Evolutionary conservation across 768 basidiomycete genomes (phyloP).

Genomic region (Austroboletus eburneus): DNA sequence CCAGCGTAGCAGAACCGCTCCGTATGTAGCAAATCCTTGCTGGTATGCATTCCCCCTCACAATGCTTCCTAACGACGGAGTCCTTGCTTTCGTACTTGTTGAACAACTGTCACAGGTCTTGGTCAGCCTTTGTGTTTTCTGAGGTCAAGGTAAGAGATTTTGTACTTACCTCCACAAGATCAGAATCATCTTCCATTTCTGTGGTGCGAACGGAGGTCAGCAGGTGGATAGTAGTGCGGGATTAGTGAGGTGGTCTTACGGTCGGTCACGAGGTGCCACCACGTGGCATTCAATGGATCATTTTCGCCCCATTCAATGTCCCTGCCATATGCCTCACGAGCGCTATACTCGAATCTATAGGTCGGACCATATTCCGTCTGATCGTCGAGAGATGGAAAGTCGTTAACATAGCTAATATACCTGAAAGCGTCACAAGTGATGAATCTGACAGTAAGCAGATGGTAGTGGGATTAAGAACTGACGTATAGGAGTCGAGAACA

Average conservation of each 20-base stretch:
- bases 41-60: conserved; percentile 49
- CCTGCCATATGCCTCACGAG: conserved; percentile 61
- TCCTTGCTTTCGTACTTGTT: conserved; percentile 62
- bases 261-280: conserved; percentile 75
- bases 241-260: conserved; percentile 27
- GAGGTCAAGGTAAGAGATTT: no score
- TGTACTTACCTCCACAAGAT: conserved; percentile 11
- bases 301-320: conserved; percentile 48
- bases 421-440: conserved; percentile 26
- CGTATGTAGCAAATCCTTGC: conserved; percentile 74
- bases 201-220: neutral
- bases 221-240: neutral
- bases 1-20: conserved; percentile 58
- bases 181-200: conserved; percentile 15
- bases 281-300: conserved; percentile 70
- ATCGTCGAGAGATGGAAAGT: conserved; percentile 50
- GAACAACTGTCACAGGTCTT: conserved; percentile 41
- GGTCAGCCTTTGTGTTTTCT: neutral
- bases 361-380: conserved; percentile 55
- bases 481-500: conserved; percentile 69
- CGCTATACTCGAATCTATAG: conserved; percentile 57
- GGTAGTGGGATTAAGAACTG: conserved; percentile 16
- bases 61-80: conserved; percentile 45
- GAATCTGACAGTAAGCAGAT: neutral
- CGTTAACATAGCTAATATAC: conserved; percentile 58